phyloP scores from a whole-genome alignment of 2,329 filamentous ascomycete species.

The Penicillium verrucosum region DNA sequence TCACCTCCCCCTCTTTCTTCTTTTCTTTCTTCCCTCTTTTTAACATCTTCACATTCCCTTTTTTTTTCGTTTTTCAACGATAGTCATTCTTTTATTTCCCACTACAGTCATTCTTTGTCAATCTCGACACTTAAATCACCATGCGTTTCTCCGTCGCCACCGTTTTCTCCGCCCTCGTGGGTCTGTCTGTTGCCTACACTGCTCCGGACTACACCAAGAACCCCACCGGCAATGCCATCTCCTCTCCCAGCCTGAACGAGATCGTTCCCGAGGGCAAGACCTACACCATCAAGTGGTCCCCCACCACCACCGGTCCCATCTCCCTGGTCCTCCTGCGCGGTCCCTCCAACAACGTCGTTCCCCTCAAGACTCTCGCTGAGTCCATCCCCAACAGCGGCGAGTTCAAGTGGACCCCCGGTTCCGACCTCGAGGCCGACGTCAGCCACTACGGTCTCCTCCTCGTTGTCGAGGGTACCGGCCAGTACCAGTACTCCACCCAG shows the following conservation, averaged over 20 bases:
- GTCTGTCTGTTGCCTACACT: slow-evolving; percentile 39
- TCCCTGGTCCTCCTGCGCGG: slow-evolving; percentile 61
- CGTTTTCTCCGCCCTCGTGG: slow-evolving; percentile 38
- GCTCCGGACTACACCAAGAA: slow-evolving; percentile 34
- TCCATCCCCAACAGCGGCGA: slow-evolving; percentile 55
- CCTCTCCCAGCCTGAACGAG: slow-evolving; percentile 49
- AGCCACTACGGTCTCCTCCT: slow-evolving; percentile 61
- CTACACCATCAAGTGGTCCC: slow-evolving; percentile 59
- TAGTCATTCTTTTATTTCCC: slow-evolving; percentile 15
- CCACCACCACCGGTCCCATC: slow-evolving; percentile 41
- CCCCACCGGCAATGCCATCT: slow-evolving; percentile 55
- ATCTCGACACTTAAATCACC: slow-evolving; percentile 19
- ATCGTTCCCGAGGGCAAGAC: slow-evolving; percentile 54
- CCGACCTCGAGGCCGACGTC: slow-evolving; percentile 47
- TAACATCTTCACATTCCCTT: slow-evolving; percentile 22
- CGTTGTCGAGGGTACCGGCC: slow-evolving; percentile 57
- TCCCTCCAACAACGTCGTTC: slow-evolving; percentile 53
- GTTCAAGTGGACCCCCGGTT: slow-evolving; percentile 54
- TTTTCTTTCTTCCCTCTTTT: slow-evolving; percentile 6
- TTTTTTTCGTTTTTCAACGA: slow-evolving; percentile 16
- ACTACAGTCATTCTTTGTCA: slow-evolving; percentile 28
- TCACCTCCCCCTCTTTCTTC: slow-evolving; percentile 14
- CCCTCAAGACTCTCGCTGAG: slow-evolving; percentile 52
- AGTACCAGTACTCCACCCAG: slow-evolving; percentile 62
- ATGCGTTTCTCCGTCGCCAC: slow-evolving; percentile 41